Evolutionary conservation across 805 yeast species (phyloP), one percentile per base, ranked within the genome.

Genomic region (Saturnispora quitensis): DNA sequence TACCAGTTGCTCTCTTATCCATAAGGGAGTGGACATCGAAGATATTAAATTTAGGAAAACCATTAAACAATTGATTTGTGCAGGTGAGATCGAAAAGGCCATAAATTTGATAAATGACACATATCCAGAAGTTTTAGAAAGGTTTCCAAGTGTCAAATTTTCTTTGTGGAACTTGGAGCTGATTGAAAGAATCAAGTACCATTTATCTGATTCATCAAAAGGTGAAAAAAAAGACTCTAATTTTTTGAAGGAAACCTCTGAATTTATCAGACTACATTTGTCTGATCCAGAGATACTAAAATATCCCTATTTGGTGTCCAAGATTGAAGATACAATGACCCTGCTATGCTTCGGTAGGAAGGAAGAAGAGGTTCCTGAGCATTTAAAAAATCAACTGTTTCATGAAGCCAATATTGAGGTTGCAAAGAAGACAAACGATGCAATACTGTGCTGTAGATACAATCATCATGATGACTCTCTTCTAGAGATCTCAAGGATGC

Each of bases 271-370:
- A 6, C 3, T 10, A 24, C 25, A n/a, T 28, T 17, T 49, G 31
- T 34, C 52, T n/a, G 28, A 45, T 27, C 36, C 35, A 2, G 40
- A 40, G 10, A 36, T 51, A 4, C 33, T 24, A 22, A 18, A 24
- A 13, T 45, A 44, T n/a, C 24, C n/a, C 10, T 31, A 44, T 15
- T 28, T 38, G 13, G 43, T 24, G 25, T 20, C n/a, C 5, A 15
- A 20, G 28, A 50, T 48, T 38, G 50, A 53, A 22, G 50, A 49
- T 10, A 45, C 50, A 10, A 48, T 53, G 48, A 45, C 48, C 15
- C 51, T 49, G 12, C 15, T 49, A 6, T 17, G 43, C 33, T 22
- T 53, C 47, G 27, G 52, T 42, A 22, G 43, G 34, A 35, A 42
- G 35, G 47, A 53, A 36, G 40, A 46, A 35, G 31, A 46, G 31